These are phyloP conservation scores for Phytopythium sindhum DNA, from an alignment of 352 stramenopile species.

Conservation along the genomic window DNA sequence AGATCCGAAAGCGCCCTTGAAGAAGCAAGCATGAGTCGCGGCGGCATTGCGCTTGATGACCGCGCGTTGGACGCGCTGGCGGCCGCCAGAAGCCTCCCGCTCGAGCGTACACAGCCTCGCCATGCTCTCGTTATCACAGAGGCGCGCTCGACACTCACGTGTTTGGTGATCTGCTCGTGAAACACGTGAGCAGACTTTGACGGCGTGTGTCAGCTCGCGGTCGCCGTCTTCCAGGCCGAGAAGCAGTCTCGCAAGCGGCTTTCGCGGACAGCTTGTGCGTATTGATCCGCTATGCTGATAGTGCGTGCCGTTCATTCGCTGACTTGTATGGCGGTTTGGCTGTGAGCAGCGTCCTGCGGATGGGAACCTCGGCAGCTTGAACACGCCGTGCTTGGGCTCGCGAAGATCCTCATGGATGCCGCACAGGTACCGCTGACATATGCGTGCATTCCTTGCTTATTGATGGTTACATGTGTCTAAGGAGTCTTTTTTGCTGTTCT, in stretches of 20 bases:
- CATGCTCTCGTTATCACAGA: too few relatives aligned
- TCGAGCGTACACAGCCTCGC: constrained; percentile 30
- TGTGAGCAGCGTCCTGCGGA: constrained; percentile 41
- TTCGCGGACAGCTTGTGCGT: constrained; percentile 55
- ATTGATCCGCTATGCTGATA: background rate
- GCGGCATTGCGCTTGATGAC: constrained; percentile 52
- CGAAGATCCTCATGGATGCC: constrained; percentile 74
- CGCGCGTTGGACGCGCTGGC: constrained; percentile 52
- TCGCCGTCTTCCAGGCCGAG: constrained; percentile 55
- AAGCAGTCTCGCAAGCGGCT: constrained; percentile 65
- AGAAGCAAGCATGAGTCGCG: constrained; percentile 26
- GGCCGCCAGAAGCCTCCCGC: constrained; percentile 25
- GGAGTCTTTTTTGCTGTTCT: background rate
- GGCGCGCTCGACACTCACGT: too few relatives aligned
- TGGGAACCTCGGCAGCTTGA: constrained; percentile 60
- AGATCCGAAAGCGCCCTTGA: constrained; percentile 13
- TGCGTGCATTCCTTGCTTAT: background rate
- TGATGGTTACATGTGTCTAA: background rate
- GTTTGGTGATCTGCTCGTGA: too few relatives aligned
- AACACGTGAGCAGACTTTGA: constrained; percentile 45
- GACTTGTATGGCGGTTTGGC: background rate
- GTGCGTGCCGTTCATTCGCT: background rate
- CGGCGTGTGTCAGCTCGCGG: constrained; percentile 45
- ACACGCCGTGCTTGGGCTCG: constrained; percentile 47
- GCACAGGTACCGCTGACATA: constrained; percentile 38